A percentile compares a stretch with the other conserved stretches of the same genome.
Conservation (phyloP, 208 protist genomes). For the Leishmania mexicana region DNA sequence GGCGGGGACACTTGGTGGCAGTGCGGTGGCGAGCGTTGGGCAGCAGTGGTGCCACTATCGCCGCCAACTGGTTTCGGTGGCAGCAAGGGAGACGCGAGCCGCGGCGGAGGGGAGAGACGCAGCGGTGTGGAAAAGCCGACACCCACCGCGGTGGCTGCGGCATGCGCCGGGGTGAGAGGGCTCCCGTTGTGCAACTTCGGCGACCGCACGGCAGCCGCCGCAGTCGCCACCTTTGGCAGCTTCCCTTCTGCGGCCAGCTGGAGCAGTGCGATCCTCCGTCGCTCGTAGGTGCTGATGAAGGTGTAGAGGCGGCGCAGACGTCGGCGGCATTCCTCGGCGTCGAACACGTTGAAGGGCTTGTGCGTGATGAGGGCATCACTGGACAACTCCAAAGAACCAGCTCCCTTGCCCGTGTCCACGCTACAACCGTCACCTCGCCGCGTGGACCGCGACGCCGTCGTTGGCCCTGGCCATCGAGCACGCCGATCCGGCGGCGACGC, state of each 20-base stretch:
- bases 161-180: background rate
- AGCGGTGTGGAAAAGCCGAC: background rate
- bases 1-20: background rate
- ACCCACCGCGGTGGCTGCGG: background rate
- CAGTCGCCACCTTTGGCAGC: constrained; percentile 5
- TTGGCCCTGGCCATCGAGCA: background rate
- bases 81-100: background rate
- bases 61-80: background rate
- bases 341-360: constrained; percentile 54
- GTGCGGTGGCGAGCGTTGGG: constrained; percentile 3
- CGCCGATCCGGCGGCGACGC: background rate
- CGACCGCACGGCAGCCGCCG: background rate
- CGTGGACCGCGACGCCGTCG: constrained; percentile 1
- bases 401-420: background rate
- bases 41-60: background rate
- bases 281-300: constrained; percentile 47
- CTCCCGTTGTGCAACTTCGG: background rate
- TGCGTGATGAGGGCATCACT: constrained; percentile 18
- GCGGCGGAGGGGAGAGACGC: constrained; percentile 13
- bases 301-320: constrained; percentile 52
- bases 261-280: constrained; percentile 26
- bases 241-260: constrained; percentile 21
- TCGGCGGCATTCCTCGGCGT: constrained; percentile 56
- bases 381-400: background rate
- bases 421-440: background rate